Percentiles rank a stretch among this genome's conserved stretches.
Evolutionary conservation across 2,329 filamentous ascomycete genomes (phyloP).

Genomic region (Nothophoma quercina): DNA sequence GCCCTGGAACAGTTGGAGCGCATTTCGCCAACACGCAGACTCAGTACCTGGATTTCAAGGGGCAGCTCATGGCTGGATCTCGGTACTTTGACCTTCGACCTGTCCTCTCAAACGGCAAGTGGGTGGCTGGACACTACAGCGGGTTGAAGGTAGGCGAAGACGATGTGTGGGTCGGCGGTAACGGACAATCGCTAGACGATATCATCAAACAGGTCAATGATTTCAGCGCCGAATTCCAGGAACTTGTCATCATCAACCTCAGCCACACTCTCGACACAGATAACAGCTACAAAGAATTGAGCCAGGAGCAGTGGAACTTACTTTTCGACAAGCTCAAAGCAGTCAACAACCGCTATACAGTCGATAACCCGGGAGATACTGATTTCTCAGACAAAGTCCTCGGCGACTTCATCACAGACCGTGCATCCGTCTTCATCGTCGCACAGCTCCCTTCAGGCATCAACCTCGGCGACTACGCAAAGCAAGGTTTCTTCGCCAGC

Average conservation of each 20-base stretch:
- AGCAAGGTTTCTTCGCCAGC: conserved; percentile 46
- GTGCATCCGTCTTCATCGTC: conserved; percentile 48
- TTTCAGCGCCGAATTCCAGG: conserved; percentile 55
- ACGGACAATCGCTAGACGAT: conserved; percentile 55
- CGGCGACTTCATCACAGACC: conserved; percentile 48
- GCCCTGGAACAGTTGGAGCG: conserved; percentile 49
- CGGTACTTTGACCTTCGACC: conserved; percentile 60
- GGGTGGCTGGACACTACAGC: conserved; percentile 55
- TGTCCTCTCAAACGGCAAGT: conserved; percentile 50
- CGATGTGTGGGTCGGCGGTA: conserved; percentile 53
- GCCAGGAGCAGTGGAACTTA: conserved; percentile 50
- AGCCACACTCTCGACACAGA: conserved; percentile 56
- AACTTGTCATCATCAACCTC: conserved; percentile 58
- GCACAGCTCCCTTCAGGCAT: conserved; percentile 42
- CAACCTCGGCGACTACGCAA: conserved; percentile 38
- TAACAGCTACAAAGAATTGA: conserved; percentile 49
- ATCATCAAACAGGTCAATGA: conserved; percentile 56
- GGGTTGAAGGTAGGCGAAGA: conserved; percentile 40
- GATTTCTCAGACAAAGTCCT: conserved; percentile 46
- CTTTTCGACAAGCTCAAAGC: conserved; percentile 54
- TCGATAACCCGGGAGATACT: conserved; percentile 29
- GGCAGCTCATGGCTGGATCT: conserved; percentile 57
- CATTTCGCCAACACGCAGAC: conserved; percentile 55
- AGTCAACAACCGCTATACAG: conserved; percentile 52
- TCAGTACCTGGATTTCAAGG: conserved; percentile 55